Percentiles rank a stretch among this genome's conserved stretches.
Evolutionary conservation across 148 eudicot species (phyloP).

Genomic region (Camellia sinensis): DNA sequence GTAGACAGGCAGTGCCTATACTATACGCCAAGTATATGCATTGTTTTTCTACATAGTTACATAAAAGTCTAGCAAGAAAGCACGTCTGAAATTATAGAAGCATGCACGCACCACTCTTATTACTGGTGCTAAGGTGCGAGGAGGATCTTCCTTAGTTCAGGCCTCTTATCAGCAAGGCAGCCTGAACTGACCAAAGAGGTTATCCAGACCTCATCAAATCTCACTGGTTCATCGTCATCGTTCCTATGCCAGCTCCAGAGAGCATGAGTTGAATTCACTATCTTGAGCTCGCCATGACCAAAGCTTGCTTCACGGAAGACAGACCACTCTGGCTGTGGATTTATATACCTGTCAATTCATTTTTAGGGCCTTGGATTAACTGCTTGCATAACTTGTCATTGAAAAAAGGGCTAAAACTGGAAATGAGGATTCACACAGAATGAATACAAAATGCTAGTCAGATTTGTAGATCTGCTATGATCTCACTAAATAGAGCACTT

Average conservation of each 20-base stretch:
- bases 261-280: constrained; percentile 65
- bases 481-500: neutral
- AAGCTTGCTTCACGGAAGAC: constrained; percentile 89
- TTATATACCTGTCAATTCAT: constrained; percentile 51
- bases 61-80: neutral
- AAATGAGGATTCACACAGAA: neutral
- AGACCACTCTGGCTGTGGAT: constrained; percentile 83
- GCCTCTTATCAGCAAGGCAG: constrained; percentile 43
- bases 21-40: neutral
- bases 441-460: too few species aligned
- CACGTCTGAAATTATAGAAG: neutral
- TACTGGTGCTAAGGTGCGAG: constrained; percentile 33
- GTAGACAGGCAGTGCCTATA: neutral
- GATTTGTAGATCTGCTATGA: neutral
- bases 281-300: constrained; percentile 85
- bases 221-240: constrained; percentile 83
- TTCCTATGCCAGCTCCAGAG: constrained; percentile 95
- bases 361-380: neutral
- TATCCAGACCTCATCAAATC: constrained; percentile 80
- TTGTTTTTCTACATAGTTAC: neutral
- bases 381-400: neutral
- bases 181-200: constrained; percentile 65
- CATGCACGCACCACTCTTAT: neutral
- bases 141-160: constrained; percentile 48
- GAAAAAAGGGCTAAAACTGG: neutral